A percentile compares a stretch with the other conserved stretches of the same genome.
Conservation (phyloP, 2,329 filamentous ascomycete species). For the Emergomyces africanus region DNA sequence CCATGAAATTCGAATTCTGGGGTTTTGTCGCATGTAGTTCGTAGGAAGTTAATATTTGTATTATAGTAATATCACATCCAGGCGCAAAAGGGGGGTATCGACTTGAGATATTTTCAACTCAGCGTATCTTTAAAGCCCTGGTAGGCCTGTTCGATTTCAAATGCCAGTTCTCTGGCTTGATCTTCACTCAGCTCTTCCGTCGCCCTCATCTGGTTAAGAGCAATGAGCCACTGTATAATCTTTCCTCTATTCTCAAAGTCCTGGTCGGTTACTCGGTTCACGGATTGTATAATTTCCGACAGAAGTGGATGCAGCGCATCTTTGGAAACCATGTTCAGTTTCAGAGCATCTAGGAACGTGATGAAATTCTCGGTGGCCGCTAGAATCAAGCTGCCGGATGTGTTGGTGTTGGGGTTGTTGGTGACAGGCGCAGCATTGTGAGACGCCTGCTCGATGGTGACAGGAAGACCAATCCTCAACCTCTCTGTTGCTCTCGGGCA, state of each 20-base stretch:
- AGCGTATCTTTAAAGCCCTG: slow-evolving; percentile 81
- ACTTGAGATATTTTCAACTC: slow-evolving; percentile 27
- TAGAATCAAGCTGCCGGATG: slow-evolving; percentile 57
- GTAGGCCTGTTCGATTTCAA: slow-evolving; percentile 91
- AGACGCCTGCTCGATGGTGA: slow-evolving; percentile 55
- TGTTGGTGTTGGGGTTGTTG: slow-evolving; percentile 17
- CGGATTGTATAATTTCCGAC: slow-evolving; percentile 90
- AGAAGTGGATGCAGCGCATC: slow-evolving; percentile 92
- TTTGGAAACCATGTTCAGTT: slow-evolving; percentile 83
- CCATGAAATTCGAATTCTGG: background rate
- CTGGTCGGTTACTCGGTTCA: slow-evolving; percentile 90
- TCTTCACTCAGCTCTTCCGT: slow-evolving; percentile 81
- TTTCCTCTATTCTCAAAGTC: slow-evolving; percentile 94
- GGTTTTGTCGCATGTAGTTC: too few relatives aligned
- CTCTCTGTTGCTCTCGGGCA: slow-evolving; percentile 89
- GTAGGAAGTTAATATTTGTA: background rate
- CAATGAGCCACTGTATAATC: slow-evolving; percentile 97
- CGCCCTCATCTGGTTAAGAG: slow-evolving; percentile 93
- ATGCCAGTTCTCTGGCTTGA: slow-evolving; percentile 74
- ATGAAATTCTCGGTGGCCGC: slow-evolving; percentile 97
- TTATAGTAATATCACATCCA: background rate
- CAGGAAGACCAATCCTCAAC: slow-evolving; percentile 81
- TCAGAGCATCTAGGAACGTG: slow-evolving; percentile 89
- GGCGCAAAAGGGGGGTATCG: background rate
- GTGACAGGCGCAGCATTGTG: slow-evolving; percentile 32